Percentiles rank a stretch among this genome's conserved stretches.
Conservation (phyloP, 2,329 filamentous ascomycete species). For the Epichloe scottii region DNA sequence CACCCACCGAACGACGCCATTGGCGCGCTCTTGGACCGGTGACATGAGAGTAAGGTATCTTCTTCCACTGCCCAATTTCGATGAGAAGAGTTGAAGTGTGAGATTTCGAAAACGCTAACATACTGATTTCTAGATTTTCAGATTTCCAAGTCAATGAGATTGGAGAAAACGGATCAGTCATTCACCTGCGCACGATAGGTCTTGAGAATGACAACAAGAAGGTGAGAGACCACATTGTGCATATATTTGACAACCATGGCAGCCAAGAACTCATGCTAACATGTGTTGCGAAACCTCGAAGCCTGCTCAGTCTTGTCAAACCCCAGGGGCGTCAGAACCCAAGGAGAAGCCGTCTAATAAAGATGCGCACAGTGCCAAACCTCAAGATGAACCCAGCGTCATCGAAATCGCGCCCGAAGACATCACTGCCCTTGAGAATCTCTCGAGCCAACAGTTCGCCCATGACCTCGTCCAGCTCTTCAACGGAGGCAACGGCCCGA, state of each 20-base stretch:
- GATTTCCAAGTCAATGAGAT: conserved; percentile 94
- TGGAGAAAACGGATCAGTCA: conserved; percentile 56
- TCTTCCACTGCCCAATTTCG: not conserved
- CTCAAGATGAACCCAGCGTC: conserved; percentile 7
- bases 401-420: conserved; percentile 21
- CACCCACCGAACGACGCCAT: conserved; percentile 26
- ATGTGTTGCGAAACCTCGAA: not conserved
- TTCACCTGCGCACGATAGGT: conserved; percentile 51
- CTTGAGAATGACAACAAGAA: conserved; percentile 10
- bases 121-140: conserved; percentile 49
- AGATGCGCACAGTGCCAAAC: conserved; percentile 8
- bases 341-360: not conserved
- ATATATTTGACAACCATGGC: not conserved
- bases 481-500: conserved; percentile 20
- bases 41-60: conserved; percentile 26
- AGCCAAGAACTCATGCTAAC: not conserved
- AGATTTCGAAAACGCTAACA: not conserved
- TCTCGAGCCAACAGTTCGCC: conserved; percentile 28
- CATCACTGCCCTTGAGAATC: conserved; percentile 21
- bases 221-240: conserved; percentile 1
- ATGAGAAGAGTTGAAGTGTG: not conserved
- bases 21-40: conserved; percentile 25
- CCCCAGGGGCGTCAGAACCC: conserved; percentile 5
- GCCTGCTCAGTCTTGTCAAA: conserved; percentile 10
- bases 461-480: conserved; percentile 30